Conservation (phyloP, 345 rosid species). For the Populus ilicifolia region DNA sequence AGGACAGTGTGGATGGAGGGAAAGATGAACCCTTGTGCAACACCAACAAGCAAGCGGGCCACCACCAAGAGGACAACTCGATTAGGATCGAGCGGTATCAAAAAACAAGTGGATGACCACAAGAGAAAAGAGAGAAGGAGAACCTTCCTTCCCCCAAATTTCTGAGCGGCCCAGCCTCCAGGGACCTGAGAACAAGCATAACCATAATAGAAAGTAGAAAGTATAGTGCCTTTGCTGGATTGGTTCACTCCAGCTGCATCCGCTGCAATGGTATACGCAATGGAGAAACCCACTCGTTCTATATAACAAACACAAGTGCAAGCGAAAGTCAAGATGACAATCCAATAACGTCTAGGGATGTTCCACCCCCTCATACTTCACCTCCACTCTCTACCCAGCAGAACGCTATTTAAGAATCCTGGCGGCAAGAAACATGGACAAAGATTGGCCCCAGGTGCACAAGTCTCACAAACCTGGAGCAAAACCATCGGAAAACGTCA, state of each 20-base stretch:
- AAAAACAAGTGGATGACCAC: conserved; percentile 88
- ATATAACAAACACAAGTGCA: conserved; percentile 86
- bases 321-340: conserved; percentile 78
- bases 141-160: conserved; percentile 78
- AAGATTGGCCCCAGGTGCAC: too few relatives aligned
- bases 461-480: too few relatives aligned
- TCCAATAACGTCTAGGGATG: conserved; percentile 73
- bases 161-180: conserved; percentile 98
- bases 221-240: conserved; percentile 83
- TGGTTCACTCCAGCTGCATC: conserved; percentile 87
- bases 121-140: conserved; percentile 81
- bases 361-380: conserved; percentile 49
- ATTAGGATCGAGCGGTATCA: conserved; percentile 80
- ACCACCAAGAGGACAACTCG: conserved; percentile 52
- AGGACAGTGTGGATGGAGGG: conserved; percentile 95
- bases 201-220: conserved; percentile 84
- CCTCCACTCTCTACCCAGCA: conserved; percentile 11
- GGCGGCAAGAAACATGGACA: too few relatives aligned
- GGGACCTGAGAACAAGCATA: conserved; percentile 96
- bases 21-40: conserved; percentile 95
- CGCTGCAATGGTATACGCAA: conserved; percentile 86
- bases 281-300: conserved; percentile 96
- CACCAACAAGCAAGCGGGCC: conserved; percentile 95
- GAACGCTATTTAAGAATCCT: too few relatives aligned
- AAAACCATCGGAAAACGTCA: too few relatives aligned